Conservation (phyloP, 2,329 filamentous ascomycete species). For the Claviceps lovelessii region DNA sequence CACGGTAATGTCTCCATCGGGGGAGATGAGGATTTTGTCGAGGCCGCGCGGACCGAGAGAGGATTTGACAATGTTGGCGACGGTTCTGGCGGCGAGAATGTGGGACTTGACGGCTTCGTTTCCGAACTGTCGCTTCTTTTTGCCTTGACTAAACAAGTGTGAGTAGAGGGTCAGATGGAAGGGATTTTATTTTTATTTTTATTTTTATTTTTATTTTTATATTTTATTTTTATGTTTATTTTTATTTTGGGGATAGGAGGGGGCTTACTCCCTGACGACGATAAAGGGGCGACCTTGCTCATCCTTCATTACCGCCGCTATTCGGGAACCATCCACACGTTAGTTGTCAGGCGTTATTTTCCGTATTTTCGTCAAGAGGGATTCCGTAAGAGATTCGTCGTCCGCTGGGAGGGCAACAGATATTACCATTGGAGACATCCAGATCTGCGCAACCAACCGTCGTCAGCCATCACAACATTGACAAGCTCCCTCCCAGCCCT, state of each 20-base stretch:
- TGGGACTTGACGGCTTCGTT: conserved; percentile 97
- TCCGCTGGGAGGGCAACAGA: background rate
- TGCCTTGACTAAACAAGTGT: conserved; percentile 58
- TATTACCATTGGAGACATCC: conserved; percentile 63
- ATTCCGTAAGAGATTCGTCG: background rate
- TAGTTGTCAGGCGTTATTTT: background rate
- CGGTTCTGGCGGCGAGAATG: conserved; percentile 89
- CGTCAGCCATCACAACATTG: conserved; percentile 21
- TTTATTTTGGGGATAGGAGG: conserved; percentile 21
- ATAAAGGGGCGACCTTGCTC: conserved; percentile 96
- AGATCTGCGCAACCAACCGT: conserved; percentile 42
- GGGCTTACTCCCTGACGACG: conserved; percentile 75
- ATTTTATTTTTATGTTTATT: no score
- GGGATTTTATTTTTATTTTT: no score
- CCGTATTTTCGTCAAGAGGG: background rate
- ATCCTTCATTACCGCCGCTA: conserved; percentile 76
- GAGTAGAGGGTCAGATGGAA: conserved; percentile 5
- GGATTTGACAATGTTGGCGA: conserved; percentile 93
- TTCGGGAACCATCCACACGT: conserved; percentile 11
- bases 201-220: background rate
- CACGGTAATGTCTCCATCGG: conserved; percentile 96
- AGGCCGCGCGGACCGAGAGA: conserved; percentile 90
- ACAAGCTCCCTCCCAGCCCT: conserved; percentile 1
- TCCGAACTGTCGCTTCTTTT: conserved; percentile 92
- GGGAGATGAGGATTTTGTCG: conserved; percentile 98